phyloP scores from a whole-genome alignment of 345 rosid genomes.

The Bretschneidera sinensis region DNA sequence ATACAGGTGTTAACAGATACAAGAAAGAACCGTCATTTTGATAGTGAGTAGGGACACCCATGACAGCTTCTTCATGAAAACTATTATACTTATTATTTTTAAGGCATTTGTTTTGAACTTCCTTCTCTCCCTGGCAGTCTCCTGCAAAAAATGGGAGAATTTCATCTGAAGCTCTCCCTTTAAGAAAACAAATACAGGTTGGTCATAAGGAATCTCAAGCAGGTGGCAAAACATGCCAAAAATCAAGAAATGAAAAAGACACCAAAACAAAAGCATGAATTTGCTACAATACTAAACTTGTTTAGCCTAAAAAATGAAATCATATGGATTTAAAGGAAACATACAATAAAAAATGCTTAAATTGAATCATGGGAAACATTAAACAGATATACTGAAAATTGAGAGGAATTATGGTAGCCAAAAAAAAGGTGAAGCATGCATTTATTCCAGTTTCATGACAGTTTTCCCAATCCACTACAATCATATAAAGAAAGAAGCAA shows the following conservation, averaged over 20 bases:
- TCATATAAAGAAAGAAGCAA: too few species aligned
- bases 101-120: slow-evolving; percentile 17
- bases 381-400: too few species aligned
- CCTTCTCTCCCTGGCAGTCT: slow-evolving; percentile 24
- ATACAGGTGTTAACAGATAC: slow-evolving; percentile 59
- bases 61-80: slow-evolving; percentile 31
- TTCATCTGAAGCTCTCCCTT: slow-evolving; percentile 36
- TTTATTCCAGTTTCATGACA: too few species aligned
- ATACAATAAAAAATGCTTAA: too few species aligned
- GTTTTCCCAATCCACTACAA: too few species aligned
- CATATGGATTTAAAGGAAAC: too few species aligned
- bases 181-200: slow-evolving; percentile 16
- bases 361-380: too few species aligned
- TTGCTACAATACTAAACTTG: background rate
- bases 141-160: slow-evolving; percentile 38
- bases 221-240: background rate
- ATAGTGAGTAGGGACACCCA: slow-evolving; percentile 62
- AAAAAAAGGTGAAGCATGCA: too few species aligned
- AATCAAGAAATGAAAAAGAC: background rate
- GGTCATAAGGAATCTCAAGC: slow-evolving; percentile 30
- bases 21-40: slow-evolving; percentile 71
- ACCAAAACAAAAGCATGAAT: slow-evolving; percentile 2
- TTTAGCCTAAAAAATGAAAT: too few species aligned
- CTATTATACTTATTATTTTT: slow-evolving; percentile 11
- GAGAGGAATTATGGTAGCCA: too few species aligned